A percentile compares a stretch with the other conserved stretches of the same genome.
phyloP scores from a whole-genome alignment of 1,139 yeast species.

The Spencermartinsiella ligniputridi region DNA sequence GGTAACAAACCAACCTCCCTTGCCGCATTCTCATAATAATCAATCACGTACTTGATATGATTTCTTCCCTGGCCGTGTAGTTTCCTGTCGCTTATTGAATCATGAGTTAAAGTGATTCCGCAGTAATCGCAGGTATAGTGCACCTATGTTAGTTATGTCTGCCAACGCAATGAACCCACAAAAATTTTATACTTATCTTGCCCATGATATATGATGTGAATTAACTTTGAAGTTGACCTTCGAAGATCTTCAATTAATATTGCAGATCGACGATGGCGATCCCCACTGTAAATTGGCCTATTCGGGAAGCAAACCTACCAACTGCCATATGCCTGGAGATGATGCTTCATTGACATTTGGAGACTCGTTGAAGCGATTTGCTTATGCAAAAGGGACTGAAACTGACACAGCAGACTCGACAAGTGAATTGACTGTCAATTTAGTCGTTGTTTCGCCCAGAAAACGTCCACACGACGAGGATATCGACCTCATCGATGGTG shows the following conservation, averaged over 20 bases:
- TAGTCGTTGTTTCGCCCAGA: not conserved
- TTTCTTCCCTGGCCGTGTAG: conserved; percentile 78
- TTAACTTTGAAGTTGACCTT: no score
- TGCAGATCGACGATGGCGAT: no score
- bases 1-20: conserved; percentile 27
- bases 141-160: conserved; percentile 5
- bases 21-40: conserved; percentile 57
- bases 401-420: not conserved
- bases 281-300: no score
- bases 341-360: conserved; percentile 14
- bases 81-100: conserved; percentile 79
- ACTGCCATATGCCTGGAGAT: conserved; percentile 3
- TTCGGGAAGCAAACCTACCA: no score
- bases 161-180: conserved; percentile 1
- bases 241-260: no score
- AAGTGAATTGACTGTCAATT: not conserved
- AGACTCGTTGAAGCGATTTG: conserved; percentile 11
- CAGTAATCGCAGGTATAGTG: conserved; percentile 66
- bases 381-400: conserved; percentile 1
- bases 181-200: conserved; percentile 24
- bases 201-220: conserved; percentile 18
- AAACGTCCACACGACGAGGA: not conserved
- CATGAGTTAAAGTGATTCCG: conserved; percentile 70
- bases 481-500: no score
- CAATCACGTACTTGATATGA: conserved; percentile 70